Evolutionary conservation across 2,329 filamentous ascomycete genomes (phyloP).

Genomic region (Diaporthe sp.): DNA sequence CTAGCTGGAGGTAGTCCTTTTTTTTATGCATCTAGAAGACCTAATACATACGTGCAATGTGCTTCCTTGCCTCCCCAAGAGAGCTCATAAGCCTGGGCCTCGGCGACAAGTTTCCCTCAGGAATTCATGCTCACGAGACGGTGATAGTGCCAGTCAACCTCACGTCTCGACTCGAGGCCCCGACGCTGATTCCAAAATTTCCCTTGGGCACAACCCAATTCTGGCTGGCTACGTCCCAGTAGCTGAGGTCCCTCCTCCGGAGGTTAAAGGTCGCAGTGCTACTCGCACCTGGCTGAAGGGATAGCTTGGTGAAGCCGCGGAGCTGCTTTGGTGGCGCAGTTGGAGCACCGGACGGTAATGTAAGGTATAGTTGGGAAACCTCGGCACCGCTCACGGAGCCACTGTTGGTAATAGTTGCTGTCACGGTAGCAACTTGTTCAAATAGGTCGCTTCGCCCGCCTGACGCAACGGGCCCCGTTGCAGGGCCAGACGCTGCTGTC

Average conservation of each 20-base stretch:
- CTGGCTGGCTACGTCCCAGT: constrained; percentile 71
- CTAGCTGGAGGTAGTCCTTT: background rate
- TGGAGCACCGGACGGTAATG: constrained; percentile 55
- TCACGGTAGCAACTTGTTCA: constrained; percentile 61
- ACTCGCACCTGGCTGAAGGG: constrained; percentile 60
- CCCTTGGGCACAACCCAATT: constrained; percentile 69
- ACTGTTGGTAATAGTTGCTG: constrained; percentile 74
- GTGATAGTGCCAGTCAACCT: constrained; percentile 52
- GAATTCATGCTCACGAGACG: constrained; percentile 4
- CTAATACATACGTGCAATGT: background rate
- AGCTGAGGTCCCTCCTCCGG: constrained; percentile 71
- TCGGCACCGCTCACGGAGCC: constrained; percentile 73
- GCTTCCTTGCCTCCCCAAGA: background rate
- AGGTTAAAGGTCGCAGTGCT: constrained; percentile 65
- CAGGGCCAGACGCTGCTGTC: constrained; percentile 53
- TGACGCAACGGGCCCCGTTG: constrained; percentile 53
- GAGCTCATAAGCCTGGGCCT: background rate
- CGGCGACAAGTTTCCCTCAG: too few relatives aligned
- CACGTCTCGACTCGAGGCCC: constrained; percentile 61
- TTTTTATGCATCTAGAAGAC: background rate
- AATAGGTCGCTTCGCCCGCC: constrained; percentile 62
- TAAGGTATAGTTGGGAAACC: constrained; percentile 72
- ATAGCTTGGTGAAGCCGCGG: constrained; percentile 72
- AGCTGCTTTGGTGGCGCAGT: constrained; percentile 63
- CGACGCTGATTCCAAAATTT: constrained; percentile 56